phyloP scores from a whole-genome alignment of 345 rosid genomes.

The Carallia brachiata region DNA sequence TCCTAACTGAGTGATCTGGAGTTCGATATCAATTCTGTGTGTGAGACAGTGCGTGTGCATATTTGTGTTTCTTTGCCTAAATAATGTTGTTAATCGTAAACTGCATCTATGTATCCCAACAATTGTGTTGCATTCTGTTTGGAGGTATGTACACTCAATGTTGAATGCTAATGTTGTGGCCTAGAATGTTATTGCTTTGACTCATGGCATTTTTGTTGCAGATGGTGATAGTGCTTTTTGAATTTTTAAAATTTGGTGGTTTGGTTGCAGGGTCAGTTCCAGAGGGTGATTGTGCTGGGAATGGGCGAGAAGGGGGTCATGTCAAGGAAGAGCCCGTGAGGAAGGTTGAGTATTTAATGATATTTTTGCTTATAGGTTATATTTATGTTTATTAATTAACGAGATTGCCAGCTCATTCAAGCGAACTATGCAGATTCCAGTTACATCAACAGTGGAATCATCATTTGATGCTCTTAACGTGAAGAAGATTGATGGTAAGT shows the following conservation, averaged over 20 bases:
- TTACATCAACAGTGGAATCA: slow-evolving; percentile 72
- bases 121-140: too few relatives aligned
- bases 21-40: too few relatives aligned
- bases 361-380: slow-evolving; percentile 3
- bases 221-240: slow-evolving; percentile 3
- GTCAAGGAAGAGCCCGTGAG: too few relatives aligned
- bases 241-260: slow-evolving; percentile 5
- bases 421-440: slow-evolving; percentile 64
- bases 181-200: not conserved
- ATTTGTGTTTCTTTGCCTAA: not conserved
- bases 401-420: slow-evolving; percentile 15
- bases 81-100: too few relatives aligned
- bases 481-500: slow-evolving; percentile 83
- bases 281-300: not conserved
- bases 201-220: not conserved
- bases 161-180: not conserved
- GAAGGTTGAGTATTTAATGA: too few relatives aligned
- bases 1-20: too few relatives aligned
- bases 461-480: slow-evolving; percentile 82
- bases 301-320: too few relatives aligned
- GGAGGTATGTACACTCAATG: not conserved
- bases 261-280: slow-evolving; percentile 5
- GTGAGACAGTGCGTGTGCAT: slow-evolving; percentile 5
- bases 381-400: not conserved
- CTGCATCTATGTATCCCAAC: too few relatives aligned